A percentile compares a stretch with the other conserved stretches of the same genome.
Conservation (phyloP, 1,284 basidiomycete species). For the Schizopora paradoxa region DNA sequence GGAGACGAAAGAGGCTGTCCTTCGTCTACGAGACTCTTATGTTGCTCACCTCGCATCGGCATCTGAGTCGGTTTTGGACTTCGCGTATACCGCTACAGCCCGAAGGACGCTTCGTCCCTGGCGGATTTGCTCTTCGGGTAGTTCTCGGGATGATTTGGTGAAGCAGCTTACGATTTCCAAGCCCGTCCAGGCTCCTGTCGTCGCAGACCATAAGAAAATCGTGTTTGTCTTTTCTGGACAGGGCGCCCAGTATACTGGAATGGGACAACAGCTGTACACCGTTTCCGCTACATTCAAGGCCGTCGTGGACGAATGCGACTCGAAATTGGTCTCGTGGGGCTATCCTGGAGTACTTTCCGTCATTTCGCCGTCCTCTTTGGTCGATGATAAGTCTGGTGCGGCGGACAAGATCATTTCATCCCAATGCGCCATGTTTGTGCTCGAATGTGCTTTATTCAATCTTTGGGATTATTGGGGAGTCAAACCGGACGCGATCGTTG, state of each 20-base stretch:
- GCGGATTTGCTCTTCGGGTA: conserved; percentile 45
- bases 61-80: conserved; percentile 34
- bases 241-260: conserved; percentile 59
- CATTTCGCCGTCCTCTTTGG: conserved; percentile 30
- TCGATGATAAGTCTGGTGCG: conserved; percentile 19
- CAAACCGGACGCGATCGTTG: conserved; percentile 48
- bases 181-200: conserved; percentile 26
- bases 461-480: conserved; percentile 67
- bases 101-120: conserved; percentile 51
- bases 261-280: conserved; percentile 53
- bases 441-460: conserved; percentile 54
- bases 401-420: conserved; percentile 38
- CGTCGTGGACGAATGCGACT: conserved; percentile 53
- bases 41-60: conserved; percentile 20
- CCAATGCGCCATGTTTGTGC: conserved; percentile 51
- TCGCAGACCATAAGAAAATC: conserved; percentile 26
- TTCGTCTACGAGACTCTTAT: conserved; percentile 41
- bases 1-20: conserved; percentile 43
- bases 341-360: conserved; percentile 46
- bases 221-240: conserved; percentile 71
- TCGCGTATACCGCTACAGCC: conserved; percentile 62
- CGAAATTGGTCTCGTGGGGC: conserved; percentile 40
- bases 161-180: conserved; percentile 36
- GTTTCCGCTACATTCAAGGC: conserved; percentile 40
- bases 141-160: conserved; percentile 38